Evolutionary conservation across 495 filamentous ascomycete genomes (phyloP), one percentile per base, ranked within the genome.

Genomic region (Aspergillus ostianus): DNA sequence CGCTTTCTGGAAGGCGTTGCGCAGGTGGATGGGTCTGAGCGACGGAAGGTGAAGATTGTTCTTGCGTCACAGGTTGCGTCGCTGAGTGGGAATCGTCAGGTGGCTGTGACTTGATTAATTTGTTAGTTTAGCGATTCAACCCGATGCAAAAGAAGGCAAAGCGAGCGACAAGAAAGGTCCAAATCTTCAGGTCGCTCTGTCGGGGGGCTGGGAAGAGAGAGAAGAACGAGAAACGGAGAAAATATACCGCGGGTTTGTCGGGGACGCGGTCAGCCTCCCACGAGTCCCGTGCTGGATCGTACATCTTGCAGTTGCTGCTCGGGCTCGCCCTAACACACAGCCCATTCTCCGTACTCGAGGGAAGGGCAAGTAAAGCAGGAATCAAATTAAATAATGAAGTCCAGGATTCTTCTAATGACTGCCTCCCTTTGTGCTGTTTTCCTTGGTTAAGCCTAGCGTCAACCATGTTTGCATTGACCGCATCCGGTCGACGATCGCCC

Each of bases 271-370:
- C 26, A 41, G 62, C 58, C 56, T 62, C 58, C 63, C 64, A 78
- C 52, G 61, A 65, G 66, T 79, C 76, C 61, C 76, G 65, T 41
- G 76, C 76, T 29, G 76, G 73, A 67, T 79, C 76, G 57, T 78
- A 79, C 73, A 77, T 77, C 19, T 45, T 57, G 58, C 36, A 51
- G 47, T 56, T 52, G n/a, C 48, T 21, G 13, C 5, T 49, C 19
- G 18, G 13, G 10, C n/a, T 50, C 9, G n/a, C 13, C n/a, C 13
- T 32, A n/a, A n/a, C n/a, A n/a, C n/a, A 5, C 59, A 21, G 56
- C 50, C n/a, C 51, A 44, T 19, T 36, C 57, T 12, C 51, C 55
- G 1, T 51, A 52, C 53, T 15, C 13, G 13, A 41, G 36, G 36
- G 36, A 15, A 15, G 36, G 23, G 29, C 2, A 32, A 32, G 36